Base-by-base conservation (phyloP, 108 stramenopile genomes). In the Cyclostephanos invisitatus region DNA sequence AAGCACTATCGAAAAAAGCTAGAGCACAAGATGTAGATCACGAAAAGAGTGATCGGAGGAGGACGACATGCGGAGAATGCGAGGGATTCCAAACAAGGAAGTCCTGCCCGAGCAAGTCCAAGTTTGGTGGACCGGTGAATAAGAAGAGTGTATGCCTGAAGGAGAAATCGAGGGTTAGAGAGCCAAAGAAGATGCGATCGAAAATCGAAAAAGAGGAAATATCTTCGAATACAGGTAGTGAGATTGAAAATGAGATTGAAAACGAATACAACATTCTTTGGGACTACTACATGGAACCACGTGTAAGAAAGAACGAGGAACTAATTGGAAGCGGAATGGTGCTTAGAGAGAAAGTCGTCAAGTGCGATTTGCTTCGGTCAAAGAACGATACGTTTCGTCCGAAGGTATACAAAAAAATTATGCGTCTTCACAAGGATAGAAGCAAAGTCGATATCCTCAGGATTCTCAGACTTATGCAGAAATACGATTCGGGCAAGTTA, bases 281-380 rank as follows among this genome's bases (percentile, higher is more conserved):
- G 37, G 38, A 64, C 3, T 29, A 55, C 27, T 72, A 72, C n/a
- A 60, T 72, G 49, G 7, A 38, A n/a, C 72, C 72, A 1, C 24
- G 32, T 32, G 22, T 54, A 3, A 22, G 72, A 50, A 12, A 55
- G 27, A 54, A 72, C 50, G 72, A 72, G 50, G 72, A 72, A 36
- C 72, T 72, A 7, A 32, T 42, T 54, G 53, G 60, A 5, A 25
- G 50, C 17, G 72, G 72, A 25, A 72, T 72, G 62, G 22, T 42
- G 7, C 21, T 72, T 51, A 50, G 72, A 63, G 37, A 54, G 37
- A 72, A 44, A 55, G 37, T 0, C 17, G 62, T 25, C 2, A 40
- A 2, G 0, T 55, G 51, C 53, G 44, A 24, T 28, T 10, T 72
- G 53, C 38, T 72, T 5, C 62, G 72, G 4, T 63, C 35, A 32